Evolutionary conservation across 23 red algal genomes (phyloP).

Genomic region (Cyanidiococcus yangmingshanensis): DNA sequence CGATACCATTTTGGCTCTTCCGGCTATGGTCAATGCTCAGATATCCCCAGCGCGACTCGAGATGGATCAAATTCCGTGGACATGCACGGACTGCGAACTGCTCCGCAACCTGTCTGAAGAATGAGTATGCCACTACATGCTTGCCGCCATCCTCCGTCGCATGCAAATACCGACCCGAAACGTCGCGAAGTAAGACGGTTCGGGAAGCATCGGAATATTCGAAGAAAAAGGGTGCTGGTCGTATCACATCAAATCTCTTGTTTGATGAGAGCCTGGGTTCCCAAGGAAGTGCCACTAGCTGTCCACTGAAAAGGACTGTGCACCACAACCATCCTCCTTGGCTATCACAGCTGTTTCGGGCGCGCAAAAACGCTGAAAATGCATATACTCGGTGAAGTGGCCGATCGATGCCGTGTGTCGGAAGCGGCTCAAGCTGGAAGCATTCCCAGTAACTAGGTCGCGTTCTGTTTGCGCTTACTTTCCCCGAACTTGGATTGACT

Average conservation of each 20-base stretch:
- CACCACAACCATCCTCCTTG: not conserved
- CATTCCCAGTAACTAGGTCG: not conserved
- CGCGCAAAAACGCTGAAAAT: constrained; percentile 1
- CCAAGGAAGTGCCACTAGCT: not conserved
- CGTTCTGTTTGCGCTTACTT: not conserved
- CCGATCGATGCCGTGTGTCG: not conserved
- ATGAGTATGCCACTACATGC: not conserved
- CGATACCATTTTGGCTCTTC: not conserved
- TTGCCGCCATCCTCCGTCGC: constrained; percentile 4
- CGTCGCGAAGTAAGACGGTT: not conserved
- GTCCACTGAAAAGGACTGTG: not conserved
- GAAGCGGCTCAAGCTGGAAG: constrained; percentile 9
- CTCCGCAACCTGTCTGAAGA: not conserved
- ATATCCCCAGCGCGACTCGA: constrained; percentile 4
- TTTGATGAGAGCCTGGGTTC: not conserved
- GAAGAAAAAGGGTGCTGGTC: not conserved
- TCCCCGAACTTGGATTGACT: not conserved
- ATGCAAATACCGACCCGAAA: not conserved
- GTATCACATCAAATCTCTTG: not conserved
- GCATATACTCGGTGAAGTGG: not conserved
- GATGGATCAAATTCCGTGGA: not conserved
- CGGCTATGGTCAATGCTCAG: not conserved
- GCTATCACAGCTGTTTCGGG: not conserved
- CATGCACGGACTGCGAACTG: not conserved
- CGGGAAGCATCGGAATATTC: not conserved